Evolutionary conservation across 768 basidiomycete genomes (phyloP).

Genomic region (Boletellus ananas): DNA sequence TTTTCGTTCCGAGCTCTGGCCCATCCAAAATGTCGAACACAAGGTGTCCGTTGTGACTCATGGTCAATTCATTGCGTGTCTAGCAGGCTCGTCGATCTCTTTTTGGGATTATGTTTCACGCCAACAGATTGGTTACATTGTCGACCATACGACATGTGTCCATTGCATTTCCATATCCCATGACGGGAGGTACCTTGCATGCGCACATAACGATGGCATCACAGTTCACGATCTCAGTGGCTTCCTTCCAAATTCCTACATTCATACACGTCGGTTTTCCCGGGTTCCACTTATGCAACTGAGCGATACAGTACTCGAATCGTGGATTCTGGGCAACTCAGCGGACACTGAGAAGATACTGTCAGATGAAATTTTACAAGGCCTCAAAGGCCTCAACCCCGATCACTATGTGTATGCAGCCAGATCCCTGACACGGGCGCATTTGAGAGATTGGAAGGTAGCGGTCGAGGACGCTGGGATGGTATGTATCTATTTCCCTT

Average conservation of each 20-base stretch:
- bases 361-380: neutral
- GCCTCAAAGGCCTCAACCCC: neutral
- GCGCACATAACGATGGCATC: neutral
- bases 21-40: neutral
- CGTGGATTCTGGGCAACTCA: neutral
- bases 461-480: neutral
- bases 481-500: neutral
- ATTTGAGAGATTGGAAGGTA: neutral
- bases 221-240: neutral
- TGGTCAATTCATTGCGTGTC: neutral
- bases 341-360: neutral
- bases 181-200: constrained; percentile 7
- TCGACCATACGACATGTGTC: neutral
- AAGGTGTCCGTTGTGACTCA: neutral
- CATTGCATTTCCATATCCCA: constrained; percentile 3
- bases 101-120: constrained; percentile 7
- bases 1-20: no score
- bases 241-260: constrained; percentile 1
- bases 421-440: neutral
- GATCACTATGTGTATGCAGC: neutral
- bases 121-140: neutral
- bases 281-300: neutral
- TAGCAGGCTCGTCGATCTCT: constrained; percentile 1
- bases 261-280: neutral
- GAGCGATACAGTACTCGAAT: neutral